phyloP scores from a whole-genome alignment of 2,329 filamentous ascomycete species.

The Graphilbum ipis-grandicollis region DNA sequence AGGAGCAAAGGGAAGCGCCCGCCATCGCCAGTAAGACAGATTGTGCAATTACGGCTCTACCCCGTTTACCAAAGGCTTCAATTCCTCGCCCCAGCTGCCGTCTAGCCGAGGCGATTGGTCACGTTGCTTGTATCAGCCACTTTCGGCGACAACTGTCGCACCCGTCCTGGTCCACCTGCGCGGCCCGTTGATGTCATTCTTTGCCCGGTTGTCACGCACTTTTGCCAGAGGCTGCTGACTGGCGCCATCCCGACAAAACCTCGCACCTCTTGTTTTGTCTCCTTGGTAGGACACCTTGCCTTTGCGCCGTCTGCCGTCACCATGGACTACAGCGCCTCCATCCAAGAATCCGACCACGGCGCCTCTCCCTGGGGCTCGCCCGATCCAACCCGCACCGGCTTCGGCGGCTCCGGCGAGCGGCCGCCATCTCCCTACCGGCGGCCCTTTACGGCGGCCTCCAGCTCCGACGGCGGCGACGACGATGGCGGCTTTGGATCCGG shows the following conservation, averaged over 20 bases:
- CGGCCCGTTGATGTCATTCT: not conserved
- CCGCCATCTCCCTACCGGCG: conserved; percentile 22
- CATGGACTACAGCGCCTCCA: conserved; percentile 43
- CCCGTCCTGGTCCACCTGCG: no score
- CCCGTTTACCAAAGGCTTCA: not conserved
- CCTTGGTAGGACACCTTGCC: no score
- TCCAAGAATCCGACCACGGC: conserved; percentile 35
- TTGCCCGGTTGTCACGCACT: not conserved
- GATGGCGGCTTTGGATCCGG: conserved; percentile 16
- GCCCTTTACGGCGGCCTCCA: conserved; percentile 20
- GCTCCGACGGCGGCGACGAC: conserved; percentile 17
- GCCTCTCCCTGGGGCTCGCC: conserved; percentile 41
- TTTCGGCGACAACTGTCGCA: not conserved
- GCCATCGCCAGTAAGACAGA: no score
- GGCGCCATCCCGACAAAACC: no score
- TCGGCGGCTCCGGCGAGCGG: conserved; percentile 21
- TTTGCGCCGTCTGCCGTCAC: conserved; percentile 7
- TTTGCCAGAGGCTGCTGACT: not conserved
- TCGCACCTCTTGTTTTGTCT: not conserved
- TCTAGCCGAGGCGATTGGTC: not conserved
- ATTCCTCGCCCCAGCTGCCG: not conserved
- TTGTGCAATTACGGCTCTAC: no score
- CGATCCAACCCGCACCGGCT: conserved; percentile 24
- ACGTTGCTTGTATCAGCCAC: not conserved
- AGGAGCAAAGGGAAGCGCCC: not conserved